phyloP scores from a whole-genome alignment of 1,284 basidiomycete genomes.

The Ceratobasidium sp. region DNA sequence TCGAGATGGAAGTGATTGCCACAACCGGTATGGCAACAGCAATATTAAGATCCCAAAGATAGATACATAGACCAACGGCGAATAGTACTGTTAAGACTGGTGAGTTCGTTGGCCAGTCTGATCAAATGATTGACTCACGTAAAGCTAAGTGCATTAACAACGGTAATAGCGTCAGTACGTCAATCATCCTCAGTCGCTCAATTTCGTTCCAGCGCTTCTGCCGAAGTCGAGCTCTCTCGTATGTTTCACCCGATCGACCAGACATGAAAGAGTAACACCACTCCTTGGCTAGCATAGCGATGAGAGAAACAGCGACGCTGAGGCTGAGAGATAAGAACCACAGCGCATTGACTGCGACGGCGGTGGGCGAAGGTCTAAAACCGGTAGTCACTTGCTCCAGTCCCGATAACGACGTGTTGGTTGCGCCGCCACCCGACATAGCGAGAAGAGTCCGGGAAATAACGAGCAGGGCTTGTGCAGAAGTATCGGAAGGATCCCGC shows the following conservation, averaged over 20 bases:
- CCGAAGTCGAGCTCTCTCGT: slow-evolving; percentile 4
- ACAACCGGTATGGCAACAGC: slow-evolving; percentile 16
- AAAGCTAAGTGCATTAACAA: slow-evolving; percentile 12
- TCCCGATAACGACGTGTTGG: neutral
- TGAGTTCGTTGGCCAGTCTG: slow-evolving; percentile 17
- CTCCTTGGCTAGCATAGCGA: slow-evolving; percentile 11
- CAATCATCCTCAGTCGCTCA: neutral
- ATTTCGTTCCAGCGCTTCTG: slow-evolving; percentile 4
- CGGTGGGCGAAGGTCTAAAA: neutral
- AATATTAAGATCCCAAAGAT: slow-evolving; percentile 14
- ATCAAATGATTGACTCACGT: slow-evolving; percentile 2
- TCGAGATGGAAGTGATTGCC: neutral
- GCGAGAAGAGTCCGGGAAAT: no score
- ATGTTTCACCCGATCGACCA: slow-evolving; percentile 1
- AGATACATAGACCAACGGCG: slow-evolving; percentile 22
- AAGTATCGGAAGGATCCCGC: slow-evolving; percentile 1
- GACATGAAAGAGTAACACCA: slow-evolving; percentile 14
- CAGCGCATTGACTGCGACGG: neutral
- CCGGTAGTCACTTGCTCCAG: no score
- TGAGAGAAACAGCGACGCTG: slow-evolving; percentile 8
- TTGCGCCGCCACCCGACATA: neutral
- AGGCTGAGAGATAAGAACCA: slow-evolving; percentile 28
- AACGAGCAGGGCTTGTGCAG: neutral
- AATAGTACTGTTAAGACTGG: slow-evolving; percentile 1
- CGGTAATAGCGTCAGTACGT: neutral